phyloP scores from a whole-genome alignment of 139 green algal species.

The Spirogloea muscicola region DNA sequence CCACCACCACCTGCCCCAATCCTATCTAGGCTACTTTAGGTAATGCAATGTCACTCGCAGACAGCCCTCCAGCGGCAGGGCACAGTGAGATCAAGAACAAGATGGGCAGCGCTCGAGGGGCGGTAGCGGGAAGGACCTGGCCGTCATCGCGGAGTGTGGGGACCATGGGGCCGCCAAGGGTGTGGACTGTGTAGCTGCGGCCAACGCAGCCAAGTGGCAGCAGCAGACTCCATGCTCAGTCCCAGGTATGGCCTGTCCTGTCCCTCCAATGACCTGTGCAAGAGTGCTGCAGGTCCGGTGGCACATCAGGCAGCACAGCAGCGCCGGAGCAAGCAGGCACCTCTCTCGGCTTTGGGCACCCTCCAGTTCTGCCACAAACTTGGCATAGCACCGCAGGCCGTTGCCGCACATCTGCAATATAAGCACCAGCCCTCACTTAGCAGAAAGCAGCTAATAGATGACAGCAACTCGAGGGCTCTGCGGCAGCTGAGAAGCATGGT shows the following conservation, averaged over 20 bases:
- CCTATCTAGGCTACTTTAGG: too few relatives aligned
- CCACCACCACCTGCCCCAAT: conserved; percentile 81
- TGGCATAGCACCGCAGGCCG: conserved; percentile 80
- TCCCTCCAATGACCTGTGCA: too few relatives aligned
- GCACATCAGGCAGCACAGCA: not conserved
- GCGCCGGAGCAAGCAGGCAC: not conserved
- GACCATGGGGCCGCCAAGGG: conserved; percentile 91
- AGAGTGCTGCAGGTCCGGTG: not conserved
- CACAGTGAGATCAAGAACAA: not conserved
- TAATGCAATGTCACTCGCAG: too few relatives aligned
- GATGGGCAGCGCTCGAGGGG: not conserved
- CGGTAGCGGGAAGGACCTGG: conserved; percentile 36
- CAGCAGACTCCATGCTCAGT: too few relatives aligned
- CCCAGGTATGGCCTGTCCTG: too few relatives aligned
- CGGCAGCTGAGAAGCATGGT: too few relatives aligned
- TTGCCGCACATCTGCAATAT: conserved; percentile 97
- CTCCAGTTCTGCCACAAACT: conserved; percentile 36
- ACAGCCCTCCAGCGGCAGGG: too few relatives aligned
- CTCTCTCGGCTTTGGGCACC: too few relatives aligned
- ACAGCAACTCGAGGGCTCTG: too few relatives aligned
- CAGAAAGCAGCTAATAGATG: too few relatives aligned
- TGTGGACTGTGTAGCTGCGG: conserved; percentile 83
- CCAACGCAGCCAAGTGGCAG: too few relatives aligned
- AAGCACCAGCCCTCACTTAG: too few relatives aligned
- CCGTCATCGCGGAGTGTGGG: conserved; percentile 80